Evolutionary conservation across 2,329 filamentous ascomycete species (phyloP).

Genomic region (Beauveria pseudobassiana): DNA sequence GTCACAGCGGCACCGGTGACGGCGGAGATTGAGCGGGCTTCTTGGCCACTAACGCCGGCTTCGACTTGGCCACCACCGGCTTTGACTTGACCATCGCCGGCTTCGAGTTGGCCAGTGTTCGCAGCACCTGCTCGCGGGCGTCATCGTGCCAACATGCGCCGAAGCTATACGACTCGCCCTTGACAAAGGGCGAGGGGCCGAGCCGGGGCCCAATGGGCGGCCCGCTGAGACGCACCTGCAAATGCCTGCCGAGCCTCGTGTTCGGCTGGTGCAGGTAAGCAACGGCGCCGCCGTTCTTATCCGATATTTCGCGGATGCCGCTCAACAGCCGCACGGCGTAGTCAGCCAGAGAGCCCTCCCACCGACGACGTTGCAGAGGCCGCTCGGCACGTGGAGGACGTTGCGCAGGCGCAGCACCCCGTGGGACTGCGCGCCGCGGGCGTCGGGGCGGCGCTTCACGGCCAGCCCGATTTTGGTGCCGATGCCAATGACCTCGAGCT

Average conservation of each 20-base stretch:
- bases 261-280: background rate
- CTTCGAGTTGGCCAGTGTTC: background rate
- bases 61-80: no score
- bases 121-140: background rate
- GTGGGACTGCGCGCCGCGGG: slow-evolving; percentile 2
- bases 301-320: background rate
- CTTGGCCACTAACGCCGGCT: no score
- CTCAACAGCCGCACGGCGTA: background rate
- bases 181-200: background rate
- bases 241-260: no score
- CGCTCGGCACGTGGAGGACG: background rate
- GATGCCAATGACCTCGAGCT: slow-evolving; percentile 5
- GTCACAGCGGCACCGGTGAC: no score
- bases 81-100: no score
- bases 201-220: background rate
- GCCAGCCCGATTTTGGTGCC: slow-evolving; percentile 9
- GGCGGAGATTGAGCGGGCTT: no score
- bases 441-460: slow-evolving; percentile 6
- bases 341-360: background rate
- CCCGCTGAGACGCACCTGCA: background rate
- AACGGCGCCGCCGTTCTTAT: background rate
- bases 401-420: slow-evolving; percentile 1
- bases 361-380: slow-evolving; percentile 1
- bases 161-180: background rate
- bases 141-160: background rate